Conservation (phyloP, 768 basidiomycete genomes). For the Daedalea quercina region DNA sequence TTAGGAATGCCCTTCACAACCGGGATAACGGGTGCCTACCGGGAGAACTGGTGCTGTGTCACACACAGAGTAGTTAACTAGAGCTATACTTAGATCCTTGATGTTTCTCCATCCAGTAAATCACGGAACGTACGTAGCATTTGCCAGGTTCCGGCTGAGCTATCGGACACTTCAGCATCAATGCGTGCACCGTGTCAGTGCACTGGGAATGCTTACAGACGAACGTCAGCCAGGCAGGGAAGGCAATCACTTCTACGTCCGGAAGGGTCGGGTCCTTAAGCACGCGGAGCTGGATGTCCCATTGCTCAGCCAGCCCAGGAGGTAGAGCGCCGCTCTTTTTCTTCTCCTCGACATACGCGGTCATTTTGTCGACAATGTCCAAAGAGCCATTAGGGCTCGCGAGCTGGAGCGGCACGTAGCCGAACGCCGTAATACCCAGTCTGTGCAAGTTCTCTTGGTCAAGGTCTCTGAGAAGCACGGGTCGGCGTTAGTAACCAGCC, state of each 20-base stretch:
- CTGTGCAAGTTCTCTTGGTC: neutral
- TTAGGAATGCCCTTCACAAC: too few relatives aligned
- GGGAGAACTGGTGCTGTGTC: slow-evolving; percentile 19
- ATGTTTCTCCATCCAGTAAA: neutral
- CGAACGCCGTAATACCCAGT: neutral
- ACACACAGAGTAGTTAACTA: neutral
- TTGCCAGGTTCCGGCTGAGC: neutral
- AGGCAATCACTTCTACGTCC: slow-evolving; percentile 14
- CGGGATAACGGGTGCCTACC: neutral
- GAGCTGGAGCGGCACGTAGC: neutral
- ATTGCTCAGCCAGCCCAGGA: slow-evolving; percentile 20
- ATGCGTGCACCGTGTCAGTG: neutral
- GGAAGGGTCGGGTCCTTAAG: slow-evolving; percentile 13
- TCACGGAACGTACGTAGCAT: neutral
- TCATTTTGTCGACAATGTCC: neutral
- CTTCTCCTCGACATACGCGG: neutral
- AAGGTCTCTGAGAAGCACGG: neutral
- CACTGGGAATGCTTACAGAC: neutral
- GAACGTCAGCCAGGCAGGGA: neutral
- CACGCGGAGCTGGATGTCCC: slow-evolving; percentile 15
- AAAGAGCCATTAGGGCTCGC: neutral
- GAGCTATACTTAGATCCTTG: too few relatives aligned
- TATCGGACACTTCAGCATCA: neutral
- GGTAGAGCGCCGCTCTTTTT: slow-evolving; percentile 2
- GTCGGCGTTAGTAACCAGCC: neutral